Conservation (phyloP, 768 basidiomycete species). For the Lepiota venenata region DNA sequence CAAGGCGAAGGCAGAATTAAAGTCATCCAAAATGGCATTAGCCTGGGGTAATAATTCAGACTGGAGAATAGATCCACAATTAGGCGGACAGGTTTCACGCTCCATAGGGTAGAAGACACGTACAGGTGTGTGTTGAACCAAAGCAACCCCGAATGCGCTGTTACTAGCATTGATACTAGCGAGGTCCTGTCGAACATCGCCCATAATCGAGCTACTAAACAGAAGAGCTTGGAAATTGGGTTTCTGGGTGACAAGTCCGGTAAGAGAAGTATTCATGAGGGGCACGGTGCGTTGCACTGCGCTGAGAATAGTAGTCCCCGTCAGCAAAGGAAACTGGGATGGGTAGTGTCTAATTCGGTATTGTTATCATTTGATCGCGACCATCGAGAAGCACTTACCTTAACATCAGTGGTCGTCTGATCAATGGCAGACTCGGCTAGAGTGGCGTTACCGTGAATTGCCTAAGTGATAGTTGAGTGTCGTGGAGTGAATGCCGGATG, state of each 20-base stretch:
- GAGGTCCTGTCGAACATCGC: slow-evolving; percentile 24
- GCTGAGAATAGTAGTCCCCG: slow-evolving; percentile 19
- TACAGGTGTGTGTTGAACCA: slow-evolving; percentile 24
- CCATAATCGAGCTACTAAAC: slow-evolving; percentile 17
- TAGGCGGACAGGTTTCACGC: not conserved
- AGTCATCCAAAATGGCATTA: slow-evolving; percentile 14
- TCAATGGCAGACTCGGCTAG: slow-evolving; percentile 20
- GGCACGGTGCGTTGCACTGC: slow-evolving; percentile 16
- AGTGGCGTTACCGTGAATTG: slow-evolving; percentile 22
- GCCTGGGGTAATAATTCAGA: slow-evolving; percentile 18
- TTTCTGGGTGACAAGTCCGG: slow-evolving; percentile 22
- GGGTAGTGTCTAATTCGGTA: slow-evolving; percentile 7
- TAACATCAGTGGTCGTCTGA: slow-evolving; percentile 24
- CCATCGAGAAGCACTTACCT: slow-evolving; percentile 12
- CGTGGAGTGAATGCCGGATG: not conserved
- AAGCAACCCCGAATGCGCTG: slow-evolving; percentile 20
- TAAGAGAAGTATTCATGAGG: slow-evolving; percentile 17
- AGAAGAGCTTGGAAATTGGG: slow-evolving; percentile 19
- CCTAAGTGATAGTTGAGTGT: slow-evolving; percentile 8
- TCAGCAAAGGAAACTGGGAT: slow-evolving; percentile 21
- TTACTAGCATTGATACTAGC: slow-evolving; percentile 22
- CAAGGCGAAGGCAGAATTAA: slow-evolving; percentile 22
- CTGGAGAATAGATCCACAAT: slow-evolving; percentile 8
- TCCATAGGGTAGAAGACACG: slow-evolving; percentile 7
- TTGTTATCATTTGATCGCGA: not conserved